Base-by-base conservation (phyloP, 352 stramenopile species). In the Phytophthora vignae region DNA sequence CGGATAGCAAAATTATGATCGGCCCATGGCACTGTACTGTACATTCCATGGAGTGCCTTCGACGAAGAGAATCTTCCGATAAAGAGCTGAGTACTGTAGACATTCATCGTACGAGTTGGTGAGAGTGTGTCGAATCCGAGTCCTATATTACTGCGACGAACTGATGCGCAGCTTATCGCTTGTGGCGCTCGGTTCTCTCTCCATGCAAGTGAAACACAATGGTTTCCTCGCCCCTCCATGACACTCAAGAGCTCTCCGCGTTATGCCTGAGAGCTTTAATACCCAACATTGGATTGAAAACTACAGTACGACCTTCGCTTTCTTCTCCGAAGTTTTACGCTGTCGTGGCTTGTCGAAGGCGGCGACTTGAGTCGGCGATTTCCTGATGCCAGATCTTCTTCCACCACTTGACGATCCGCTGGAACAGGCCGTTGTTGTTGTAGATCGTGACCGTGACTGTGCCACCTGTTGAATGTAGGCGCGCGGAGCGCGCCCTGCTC, bases 391-490 rank as follows among this genome's bases (percentile, higher is more conserved):
- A 55, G 2, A 56, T n/a, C 27, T 22, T 49, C 49, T 50, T 67
- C 64, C 64, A 71, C 64, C 56, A 71, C 6, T 42, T 46, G 4
- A 61, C 52, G 36, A 71, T 38, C 8, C 36, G 54, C 50, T 67
- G 56, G 29, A 71, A 71, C 14, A 71, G 49, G 25, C 56, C 56
- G 19, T 71, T 71, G 49, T 71, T 71, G 27, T 56, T 60, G 64
- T 52, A 71, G 29, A 71, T 17, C 11, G 49, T 57, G 15, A 71
- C 57, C 11, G 64, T 71, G n/a, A 71, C 22, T 2, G 64, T 71
- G 14, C n/a, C n/a, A n/a, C n/a, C n/a, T n/a, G n/a, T n/a, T n/a
- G n/a, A n/a, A n/a, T n/a, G n/a, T n/a, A n/a, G n/a, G n/a, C n/a
- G n/a, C n/a, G n/a, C n/a, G n/a, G n/a, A n/a, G n/a, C n/a, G n/a